Conservation (phyloP, 805 yeast species). For the Candida qinlingensis region DNA sequence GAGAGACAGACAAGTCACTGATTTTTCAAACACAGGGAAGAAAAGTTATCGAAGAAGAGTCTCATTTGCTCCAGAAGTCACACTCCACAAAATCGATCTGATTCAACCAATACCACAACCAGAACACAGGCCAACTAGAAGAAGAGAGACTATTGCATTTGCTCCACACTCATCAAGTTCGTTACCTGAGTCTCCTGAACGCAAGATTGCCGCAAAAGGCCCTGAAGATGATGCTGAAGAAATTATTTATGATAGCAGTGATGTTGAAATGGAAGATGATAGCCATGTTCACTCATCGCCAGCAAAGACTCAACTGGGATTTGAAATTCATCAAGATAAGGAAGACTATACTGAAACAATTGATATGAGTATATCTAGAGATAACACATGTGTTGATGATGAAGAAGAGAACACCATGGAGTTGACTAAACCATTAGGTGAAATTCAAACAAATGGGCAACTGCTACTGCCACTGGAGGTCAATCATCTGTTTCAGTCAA, state of each 20-base stretch:
- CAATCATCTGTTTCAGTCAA: slow-evolving; percentile 1
- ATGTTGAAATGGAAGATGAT: slow-evolving; percentile 24
- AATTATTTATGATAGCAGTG: slow-evolving; percentile 23
- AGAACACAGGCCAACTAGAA: slow-evolving; percentile 17
- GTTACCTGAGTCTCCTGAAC: slow-evolving; percentile 7
- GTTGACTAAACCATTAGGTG: slow-evolving; percentile 22
- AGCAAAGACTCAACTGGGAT: slow-evolving; percentile 7
- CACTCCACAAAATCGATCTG: slow-evolving; percentile 25
- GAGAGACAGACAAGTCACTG: slow-evolving; percentile 9
- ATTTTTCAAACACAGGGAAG: slow-evolving; percentile 6
- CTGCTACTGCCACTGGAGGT: background rate
- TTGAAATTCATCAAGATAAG: slow-evolving; percentile 19
- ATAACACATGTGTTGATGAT: slow-evolving; percentile 2
- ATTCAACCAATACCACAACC: slow-evolving; percentile 12
- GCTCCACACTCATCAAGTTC: slow-evolving; percentile 12
- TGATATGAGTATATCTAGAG: slow-evolving; percentile 19
- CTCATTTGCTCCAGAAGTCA: slow-evolving; percentile 27
- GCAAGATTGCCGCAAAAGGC: background rate
- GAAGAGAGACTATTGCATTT: slow-evolving; percentile 25
- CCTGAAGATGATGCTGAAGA: slow-evolving; percentile 13
- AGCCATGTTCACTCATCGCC: slow-evolving; percentile 22
- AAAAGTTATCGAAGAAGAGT: slow-evolving; percentile 23
- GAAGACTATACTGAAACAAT: slow-evolving; percentile 14
- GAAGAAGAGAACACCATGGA: slow-evolving; percentile 24
- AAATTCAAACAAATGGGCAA: slow-evolving; percentile 8